Evolutionary conservation across 2,329 filamentous ascomycete genomes (phyloP).

Genomic region (Akanthomyces muscarius): DNA sequence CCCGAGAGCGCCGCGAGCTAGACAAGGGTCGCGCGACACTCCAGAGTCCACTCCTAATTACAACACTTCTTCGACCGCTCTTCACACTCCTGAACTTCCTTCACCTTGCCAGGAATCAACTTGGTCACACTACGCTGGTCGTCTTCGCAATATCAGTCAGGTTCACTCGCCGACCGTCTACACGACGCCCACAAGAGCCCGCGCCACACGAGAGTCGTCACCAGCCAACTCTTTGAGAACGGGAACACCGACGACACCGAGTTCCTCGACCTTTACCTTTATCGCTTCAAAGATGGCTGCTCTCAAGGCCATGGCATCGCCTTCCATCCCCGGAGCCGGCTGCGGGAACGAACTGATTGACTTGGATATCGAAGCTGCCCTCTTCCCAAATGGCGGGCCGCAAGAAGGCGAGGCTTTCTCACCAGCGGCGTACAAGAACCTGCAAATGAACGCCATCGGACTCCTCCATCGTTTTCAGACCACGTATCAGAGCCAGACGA

Average conservation of each 20-base stretch:
- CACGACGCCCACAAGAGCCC: slow-evolving; percentile 12
- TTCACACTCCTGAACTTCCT: slow-evolving; percentile 13
- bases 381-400: slow-evolving; percentile 46
- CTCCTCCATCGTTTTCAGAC: slow-evolving; percentile 53
- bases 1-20: slow-evolving; percentile 11
- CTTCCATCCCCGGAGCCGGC: slow-evolving; percentile 23
- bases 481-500: slow-evolving; percentile 53
- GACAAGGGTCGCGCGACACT: slow-evolving; percentile 14
- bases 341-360: slow-evolving; percentile 51
- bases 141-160: slow-evolving; percentile 11
- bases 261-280: slow-evolving; percentile 41
- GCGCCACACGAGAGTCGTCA: slow-evolving; percentile 13
- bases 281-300: slow-evolving; percentile 44
- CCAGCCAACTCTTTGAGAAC: slow-evolving; percentile 28
- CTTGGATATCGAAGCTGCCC: slow-evolving; percentile 51
- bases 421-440: slow-evolving; percentile 56
- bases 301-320: slow-evolving; percentile 29
- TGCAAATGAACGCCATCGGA: slow-evolving; percentile 54
- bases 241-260: slow-evolving; percentile 16
- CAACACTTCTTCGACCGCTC: slow-evolving; percentile 8
- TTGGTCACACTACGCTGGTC: slow-evolving; percentile 20
- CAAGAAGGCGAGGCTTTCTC: slow-evolving; percentile 49
- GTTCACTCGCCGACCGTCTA: slow-evolving; percentile 9
- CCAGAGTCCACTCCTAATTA: slow-evolving; percentile 8
- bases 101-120: slow-evolving; percentile 26